Percentiles rank a stretch among this genome's conserved stretches.
Evolutionary conservation across 2,329 filamentous ascomycete species (phyloP).

Genomic region (Nemania bipapillata): DNA sequence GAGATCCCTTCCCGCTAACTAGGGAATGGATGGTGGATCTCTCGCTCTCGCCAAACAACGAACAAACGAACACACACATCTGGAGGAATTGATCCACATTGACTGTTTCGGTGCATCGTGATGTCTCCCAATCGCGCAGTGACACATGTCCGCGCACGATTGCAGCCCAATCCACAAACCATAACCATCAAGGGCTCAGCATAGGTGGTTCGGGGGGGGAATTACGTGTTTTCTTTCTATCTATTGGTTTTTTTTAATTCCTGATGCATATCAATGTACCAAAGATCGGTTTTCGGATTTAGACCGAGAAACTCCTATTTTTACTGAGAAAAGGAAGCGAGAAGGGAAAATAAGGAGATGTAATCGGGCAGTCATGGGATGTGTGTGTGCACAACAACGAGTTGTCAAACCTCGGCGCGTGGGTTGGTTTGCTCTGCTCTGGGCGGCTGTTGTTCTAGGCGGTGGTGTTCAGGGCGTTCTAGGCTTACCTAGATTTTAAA

Average conservation of each 20-base stretch:
- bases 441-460: neutral
- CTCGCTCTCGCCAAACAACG: neutral
- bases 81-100: slow-evolving; percentile 29
- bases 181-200: neutral
- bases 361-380: neutral
- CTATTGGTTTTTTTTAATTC: too few species aligned
- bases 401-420: neutral
- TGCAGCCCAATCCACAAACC: neutral
- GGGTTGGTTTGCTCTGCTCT: neutral
- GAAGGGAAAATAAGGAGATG: neutral
- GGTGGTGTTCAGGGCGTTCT: neutral
- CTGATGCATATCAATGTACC: neutral
- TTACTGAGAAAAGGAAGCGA: neutral
- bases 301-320: neutral
- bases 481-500: neutral
- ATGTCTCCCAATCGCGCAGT: slow-evolving; percentile 21
- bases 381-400: neutral
- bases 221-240: slow-evolving; percentile 2
- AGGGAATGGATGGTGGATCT: neutral
- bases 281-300: neutral
- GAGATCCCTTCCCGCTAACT: too few species aligned
- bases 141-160: slow-evolving; percentile 31
- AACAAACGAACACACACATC: slow-evolving; percentile 3
- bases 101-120: slow-evolving; percentile 27
- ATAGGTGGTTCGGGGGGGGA: neutral